phyloP scores from a whole-genome alignment of 176 grass and related monocot genomes.

The Phyllostachys edulis region DNA sequence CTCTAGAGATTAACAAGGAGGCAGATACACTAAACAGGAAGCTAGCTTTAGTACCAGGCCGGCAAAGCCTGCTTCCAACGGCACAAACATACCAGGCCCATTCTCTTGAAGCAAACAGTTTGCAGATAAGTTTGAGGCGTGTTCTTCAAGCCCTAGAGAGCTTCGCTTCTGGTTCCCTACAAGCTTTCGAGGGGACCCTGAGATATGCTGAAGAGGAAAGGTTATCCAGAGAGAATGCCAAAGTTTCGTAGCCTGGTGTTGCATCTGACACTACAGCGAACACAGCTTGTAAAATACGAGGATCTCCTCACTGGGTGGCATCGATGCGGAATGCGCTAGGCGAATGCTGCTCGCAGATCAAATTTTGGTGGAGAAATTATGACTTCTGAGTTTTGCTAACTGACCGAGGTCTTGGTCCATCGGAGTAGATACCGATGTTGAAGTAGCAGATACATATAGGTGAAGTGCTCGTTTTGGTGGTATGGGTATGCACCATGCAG shows the following conservation, averaged over 20 bases:
- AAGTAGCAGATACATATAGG: conserved; percentile 24
- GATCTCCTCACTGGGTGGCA: not conserved
- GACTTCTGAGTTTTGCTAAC: conserved; percentile 30
- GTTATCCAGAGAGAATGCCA: conserved; percentile 36
- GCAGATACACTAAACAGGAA: conserved; percentile 71
- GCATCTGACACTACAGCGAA: conserved; percentile 22
- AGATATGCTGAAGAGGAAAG: conserved; percentile 56
- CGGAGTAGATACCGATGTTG: conserved; percentile 28
- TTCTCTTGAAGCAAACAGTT: conserved; percentile 41
- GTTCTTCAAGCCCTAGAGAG: conserved; percentile 55
- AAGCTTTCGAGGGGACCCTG: conserved; percentile 53
- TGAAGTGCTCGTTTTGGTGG: not conserved
- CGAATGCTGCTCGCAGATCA: not conserved
- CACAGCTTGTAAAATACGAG: not conserved
- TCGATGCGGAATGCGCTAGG: conserved; percentile 7
- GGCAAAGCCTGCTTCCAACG: conserved; percentile 40
- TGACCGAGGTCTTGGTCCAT: not conserved
- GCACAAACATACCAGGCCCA: conserved; percentile 30
- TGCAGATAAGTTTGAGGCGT: conserved; percentile 55
- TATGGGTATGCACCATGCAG: not conserved
- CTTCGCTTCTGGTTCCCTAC: conserved; percentile 46
- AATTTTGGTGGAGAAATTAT: conserved; percentile 30
- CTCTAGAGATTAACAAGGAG: conserved; percentile 72
- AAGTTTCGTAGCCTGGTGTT: conserved; percentile 44
- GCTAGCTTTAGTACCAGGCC: conserved; percentile 61